Evolutionary conservation across 371 early-diverging fungal species (phyloP).

Genomic region (Parasitella parasitica): DNA sequence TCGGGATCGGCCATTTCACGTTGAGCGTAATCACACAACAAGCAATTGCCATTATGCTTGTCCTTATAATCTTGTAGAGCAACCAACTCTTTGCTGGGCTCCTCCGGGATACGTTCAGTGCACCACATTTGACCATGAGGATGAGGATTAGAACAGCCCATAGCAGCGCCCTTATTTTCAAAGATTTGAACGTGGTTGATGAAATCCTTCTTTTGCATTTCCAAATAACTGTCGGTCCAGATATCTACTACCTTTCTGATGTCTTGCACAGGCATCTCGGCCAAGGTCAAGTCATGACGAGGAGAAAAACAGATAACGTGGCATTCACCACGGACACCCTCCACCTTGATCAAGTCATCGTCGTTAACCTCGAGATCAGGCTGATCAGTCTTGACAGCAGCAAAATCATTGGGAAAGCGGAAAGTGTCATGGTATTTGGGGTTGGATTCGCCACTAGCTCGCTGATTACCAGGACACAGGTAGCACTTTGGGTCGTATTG

Average conservation of each 20-base stretch:
- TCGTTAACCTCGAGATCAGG: slow-evolving; percentile 39
- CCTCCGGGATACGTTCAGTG: slow-evolving; percentile 78
- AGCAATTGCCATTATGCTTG: slow-evolving; percentile 51
- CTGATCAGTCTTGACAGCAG: slow-evolving; percentile 77
- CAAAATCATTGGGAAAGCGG: slow-evolving; percentile 89
- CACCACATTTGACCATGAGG: slow-evolving; percentile 94
- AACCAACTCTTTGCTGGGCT: slow-evolving; percentile 69
- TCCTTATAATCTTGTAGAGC: slow-evolving; percentile 58
- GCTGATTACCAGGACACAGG: slow-evolving; percentile 83
- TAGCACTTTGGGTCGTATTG: slow-evolving; percentile 81
- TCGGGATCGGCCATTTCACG: slow-evolving; percentile 60
- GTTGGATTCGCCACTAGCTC: slow-evolving; percentile 75
- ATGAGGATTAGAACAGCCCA: slow-evolving; percentile 97
- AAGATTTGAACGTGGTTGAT: slow-evolving; percentile 89
- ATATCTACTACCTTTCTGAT: slow-evolving; percentile 69
- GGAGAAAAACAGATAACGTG: slow-evolving; percentile 91
- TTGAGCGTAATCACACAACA: slow-evolving; percentile 79
- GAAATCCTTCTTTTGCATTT: slow-evolving; percentile 39
- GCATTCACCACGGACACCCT: slow-evolving; percentile 80
- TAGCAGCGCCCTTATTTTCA: slow-evolving; percentile 95
- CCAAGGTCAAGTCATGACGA: slow-evolving; percentile 84
- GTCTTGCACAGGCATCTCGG: slow-evolving; percentile 72
- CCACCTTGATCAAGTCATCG: slow-evolving; percentile 58
- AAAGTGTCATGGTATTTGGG: slow-evolving; percentile 75
- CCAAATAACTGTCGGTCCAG: slow-evolving; percentile 69